phyloP scores from a whole-genome alignment of 257 asterid species.

The Salvia hispanica region DNA sequence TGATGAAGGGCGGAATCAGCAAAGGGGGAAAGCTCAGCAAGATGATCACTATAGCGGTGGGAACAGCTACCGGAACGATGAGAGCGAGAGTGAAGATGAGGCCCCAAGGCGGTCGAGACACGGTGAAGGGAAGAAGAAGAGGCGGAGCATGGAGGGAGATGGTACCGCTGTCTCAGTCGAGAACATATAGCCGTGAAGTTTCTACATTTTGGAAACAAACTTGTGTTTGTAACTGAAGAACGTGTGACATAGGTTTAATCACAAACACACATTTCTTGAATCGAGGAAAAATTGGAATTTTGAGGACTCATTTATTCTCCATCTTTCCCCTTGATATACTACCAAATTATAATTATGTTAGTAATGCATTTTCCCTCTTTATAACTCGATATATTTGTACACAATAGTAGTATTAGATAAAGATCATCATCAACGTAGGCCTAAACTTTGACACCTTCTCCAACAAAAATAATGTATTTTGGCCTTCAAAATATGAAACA shows the following conservation, averaged over 20 bases:
- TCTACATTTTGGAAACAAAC: neutral
- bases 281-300: neutral
- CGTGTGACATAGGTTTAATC: neutral
- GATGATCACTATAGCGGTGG: conserved; percentile 53
- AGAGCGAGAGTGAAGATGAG: conserved; percentile 85
- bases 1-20: conserved; percentile 44
- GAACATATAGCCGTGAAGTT: conserved; percentile 32
- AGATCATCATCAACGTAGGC: no score
- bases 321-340: neutral
- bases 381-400: no score
- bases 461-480: no score
- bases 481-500: no score
- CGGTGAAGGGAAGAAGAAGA: conserved; percentile 83
- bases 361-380: no score
- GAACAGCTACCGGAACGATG: conserved; percentile 55
- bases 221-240: conserved; percentile 5
- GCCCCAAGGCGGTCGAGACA: conserved; percentile 91
- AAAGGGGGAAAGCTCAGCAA: conserved; percentile 44
- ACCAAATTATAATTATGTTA: neutral
- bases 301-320: neutral
- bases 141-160: conserved; percentile 54
- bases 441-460: no score
- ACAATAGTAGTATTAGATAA: no score
- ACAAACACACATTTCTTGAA: neutral
- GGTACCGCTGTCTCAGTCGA: conserved; percentile 37